phyloP scores from a whole-genome alignment of 148 eudicot species.

The Suaeda aralocaspica region DNA sequence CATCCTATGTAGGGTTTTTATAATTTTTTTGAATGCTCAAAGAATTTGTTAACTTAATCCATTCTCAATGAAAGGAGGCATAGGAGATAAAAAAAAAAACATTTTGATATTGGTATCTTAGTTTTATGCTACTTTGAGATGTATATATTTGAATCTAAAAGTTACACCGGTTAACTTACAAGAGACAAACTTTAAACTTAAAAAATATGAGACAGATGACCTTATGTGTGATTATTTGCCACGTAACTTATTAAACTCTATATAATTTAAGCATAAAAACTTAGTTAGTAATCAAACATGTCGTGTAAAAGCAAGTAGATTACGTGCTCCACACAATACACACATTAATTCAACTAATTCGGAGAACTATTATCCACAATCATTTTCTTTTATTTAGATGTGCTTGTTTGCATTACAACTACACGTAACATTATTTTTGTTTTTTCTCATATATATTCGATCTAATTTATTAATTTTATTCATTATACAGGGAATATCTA shows the following conservation, averaged over 20 bases:
- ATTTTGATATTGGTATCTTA: neutral
- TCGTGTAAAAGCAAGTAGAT: slow-evolving; percentile 4
- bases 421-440: neutral
- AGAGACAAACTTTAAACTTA: neutral
- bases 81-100: neutral
- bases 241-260: slow-evolving; percentile 7
- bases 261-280: neutral
- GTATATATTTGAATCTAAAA: too few species aligned
- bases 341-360: slow-evolving; percentile 8
- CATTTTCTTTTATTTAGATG: slow-evolving; percentile 15
- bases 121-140: too few species aligned
- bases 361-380: neutral
- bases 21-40: too few species aligned
- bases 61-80: too few species aligned
- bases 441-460: neutral
- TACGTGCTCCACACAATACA: slow-evolving; percentile 13
- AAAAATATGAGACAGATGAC: neutral
- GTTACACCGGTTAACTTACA: neutral
- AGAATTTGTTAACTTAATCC: neutral
- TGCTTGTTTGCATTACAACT: slow-evolving; percentile 8
- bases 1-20: too few species aligned
- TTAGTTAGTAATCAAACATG: neutral
- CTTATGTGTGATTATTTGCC: neutral
- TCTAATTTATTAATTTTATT: neutral
- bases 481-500: slow-evolving; percentile 78